Base-by-base conservation (phyloP, 257 asterid species). In the Fraxinus anomala region DNA sequence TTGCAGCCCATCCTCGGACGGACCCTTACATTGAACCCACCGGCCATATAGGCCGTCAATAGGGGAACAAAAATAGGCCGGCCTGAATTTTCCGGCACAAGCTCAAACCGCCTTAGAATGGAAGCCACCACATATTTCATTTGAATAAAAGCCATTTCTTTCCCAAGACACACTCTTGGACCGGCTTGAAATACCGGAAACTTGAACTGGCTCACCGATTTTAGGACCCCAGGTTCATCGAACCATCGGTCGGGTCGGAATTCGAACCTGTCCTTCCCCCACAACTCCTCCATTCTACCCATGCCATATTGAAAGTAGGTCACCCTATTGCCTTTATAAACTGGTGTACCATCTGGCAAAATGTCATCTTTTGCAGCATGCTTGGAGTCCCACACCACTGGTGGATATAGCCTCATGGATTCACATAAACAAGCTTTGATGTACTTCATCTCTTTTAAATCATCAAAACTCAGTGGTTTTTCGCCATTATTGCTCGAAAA, bases 381-480 rank as follows among this genome's bases (percentile, higher is more conserved):
- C 69, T 92, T 92, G 0, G 97, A 92, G 82, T 94, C 98, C 97
- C 97, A 94, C 68, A 86, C 97, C 70, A 94, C 98, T 23, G 98
- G 98, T 2, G 98, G 98, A 63, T 94, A 94, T 1, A 94, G 96
- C 82, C 98, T 82, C 94, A 94, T 85, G 0, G 93, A 84, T 33
- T 94, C 98, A 21, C 92, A 89, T 34, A 94, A 26, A 42, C 97
- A 92, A 0, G 97, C 98, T 61, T 84, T 85, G 0, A 83, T n/a
- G 16, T 73, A 83, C 4, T 85, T 80, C 95, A 89, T 88, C 23
- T 78, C 87, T 65, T 85, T 91, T 80, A 91, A 36, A 1, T 84
- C 85, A 0, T 87, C 80, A 36, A 71, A 89, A 0, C 74, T 68
- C 16, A 73, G 72, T 5, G 10, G 10, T 28, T 26, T 44, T 30